These are phyloP conservation scores for Tylopilus sp. DNA, from an alignment of 768 basidiomycete species.

Conservation along the genomic window DNA sequence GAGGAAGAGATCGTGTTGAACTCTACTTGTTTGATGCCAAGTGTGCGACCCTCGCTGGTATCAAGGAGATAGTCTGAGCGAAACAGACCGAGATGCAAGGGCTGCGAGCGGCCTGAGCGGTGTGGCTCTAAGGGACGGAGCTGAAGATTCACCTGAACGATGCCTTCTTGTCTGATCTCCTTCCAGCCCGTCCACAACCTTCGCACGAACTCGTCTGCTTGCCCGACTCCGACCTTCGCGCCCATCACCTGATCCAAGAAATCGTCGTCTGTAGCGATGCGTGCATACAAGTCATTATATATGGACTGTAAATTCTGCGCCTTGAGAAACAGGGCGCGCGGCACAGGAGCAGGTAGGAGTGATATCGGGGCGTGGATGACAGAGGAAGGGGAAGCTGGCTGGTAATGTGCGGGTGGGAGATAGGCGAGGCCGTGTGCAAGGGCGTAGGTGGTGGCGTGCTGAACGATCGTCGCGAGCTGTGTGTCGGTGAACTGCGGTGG, in stretches of 20 bases:
- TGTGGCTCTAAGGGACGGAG: neutral
- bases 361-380: constrained; percentile 90
- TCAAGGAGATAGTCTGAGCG: constrained; percentile 94
- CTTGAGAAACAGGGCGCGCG: constrained; percentile 61
- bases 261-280: constrained; percentile 70
- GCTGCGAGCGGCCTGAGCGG: constrained; percentile 40
- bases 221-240: constrained; percentile 67
- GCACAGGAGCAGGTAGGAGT: constrained; percentile 85
- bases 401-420: constrained; percentile 50
- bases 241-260: constrained; percentile 89
- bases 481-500: constrained; percentile 62
- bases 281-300: constrained; percentile 85
- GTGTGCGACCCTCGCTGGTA: constrained; percentile 31
- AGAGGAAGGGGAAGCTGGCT: constrained; percentile 56
- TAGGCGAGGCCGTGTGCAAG: constrained; percentile 84
- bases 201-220: constrained; percentile 84
- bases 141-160: constrained; percentile 44
- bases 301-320: constrained; percentile 65
- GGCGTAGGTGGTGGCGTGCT: constrained; percentile 76
- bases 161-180: constrained; percentile 59
- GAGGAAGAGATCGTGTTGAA: constrained; percentile 96
- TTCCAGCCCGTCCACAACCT: constrained; percentile 88
- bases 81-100: constrained; percentile 84
- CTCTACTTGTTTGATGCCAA: constrained; percentile 87
- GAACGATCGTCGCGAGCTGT: constrained; percentile 57